phyloP scores from a whole-genome alignment of 1,139 yeast species.

The Candida tropicalis region DNA sequence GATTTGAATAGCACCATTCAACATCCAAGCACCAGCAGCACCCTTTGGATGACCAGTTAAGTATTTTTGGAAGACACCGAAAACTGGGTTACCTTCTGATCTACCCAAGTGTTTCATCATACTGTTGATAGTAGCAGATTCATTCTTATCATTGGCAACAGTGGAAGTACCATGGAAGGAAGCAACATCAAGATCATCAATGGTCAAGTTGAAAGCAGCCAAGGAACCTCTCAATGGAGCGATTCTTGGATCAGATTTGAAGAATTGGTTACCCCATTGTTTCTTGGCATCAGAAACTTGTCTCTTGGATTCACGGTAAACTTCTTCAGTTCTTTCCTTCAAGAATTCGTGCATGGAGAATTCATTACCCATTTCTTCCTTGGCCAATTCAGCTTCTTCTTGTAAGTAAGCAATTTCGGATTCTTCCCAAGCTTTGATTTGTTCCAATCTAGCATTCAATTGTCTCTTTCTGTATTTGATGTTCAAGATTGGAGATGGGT shows the following conservation, averaged over 20 bases:
- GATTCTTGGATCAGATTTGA: conserved; percentile 86
- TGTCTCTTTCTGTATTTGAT: conserved; percentile 95
- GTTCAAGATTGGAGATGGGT: conserved; percentile 79
- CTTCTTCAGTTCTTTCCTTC: conserved; percentile 85
- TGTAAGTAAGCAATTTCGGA: conserved; percentile 62
- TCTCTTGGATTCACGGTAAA: conserved; percentile 79
- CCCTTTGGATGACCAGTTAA: conserved; percentile 99
- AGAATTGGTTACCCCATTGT: conserved; percentile 96
- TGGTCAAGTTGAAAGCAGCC: conserved; percentile 88
- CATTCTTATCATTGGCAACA: conserved; percentile 97
- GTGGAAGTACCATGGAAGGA: conserved; percentile 99
- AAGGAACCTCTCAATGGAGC: conserved; percentile 97
- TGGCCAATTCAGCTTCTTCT: conserved; percentile 57
- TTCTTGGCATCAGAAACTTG: conserved; percentile 89
- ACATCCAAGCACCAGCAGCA: conserved; percentile 99
- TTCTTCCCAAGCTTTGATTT: conserved; percentile 85
- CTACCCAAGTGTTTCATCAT: conserved; percentile 97
- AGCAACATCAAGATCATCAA: conserved; percentile 95
- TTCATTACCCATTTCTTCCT: conserved; percentile 64
- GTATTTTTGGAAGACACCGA: conserved; percentile 98
- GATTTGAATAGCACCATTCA: conserved; percentile 96
- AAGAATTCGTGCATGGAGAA: conserved; percentile 59
- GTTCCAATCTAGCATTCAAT: conserved; percentile 74
- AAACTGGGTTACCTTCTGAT: conserved; percentile 95
- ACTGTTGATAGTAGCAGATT: conserved; percentile 83